Percentiles rank a stretch among this genome's conserved stretches.
Evolutionary conservation across 805 yeast genomes (phyloP).

Genomic region (Blastobotrys americana): DNA sequence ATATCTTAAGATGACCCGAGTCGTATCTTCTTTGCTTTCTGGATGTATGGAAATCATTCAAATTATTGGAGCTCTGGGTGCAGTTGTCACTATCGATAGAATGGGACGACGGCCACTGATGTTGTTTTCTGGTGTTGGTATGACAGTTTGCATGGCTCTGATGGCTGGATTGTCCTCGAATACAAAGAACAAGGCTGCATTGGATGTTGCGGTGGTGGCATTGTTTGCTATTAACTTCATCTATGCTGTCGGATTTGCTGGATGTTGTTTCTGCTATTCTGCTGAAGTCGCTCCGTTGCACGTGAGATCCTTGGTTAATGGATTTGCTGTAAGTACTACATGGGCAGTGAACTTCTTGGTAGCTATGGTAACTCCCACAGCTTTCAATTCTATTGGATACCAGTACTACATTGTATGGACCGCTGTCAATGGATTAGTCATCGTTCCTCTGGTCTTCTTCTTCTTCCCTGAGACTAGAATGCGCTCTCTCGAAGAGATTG

Average conservation of each 20-base stretch:
- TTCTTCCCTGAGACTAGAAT: conserved; percentile 72
- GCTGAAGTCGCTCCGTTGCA: conserved; percentile 49
- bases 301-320: conserved; percentile 41
- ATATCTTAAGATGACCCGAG: conserved; percentile 9
- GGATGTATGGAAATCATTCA: conserved; percentile 27
- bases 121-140: conserved; percentile 63
- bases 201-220: conserved; percentile 16
- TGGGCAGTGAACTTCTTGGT: conserved; percentile 52
- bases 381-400: conserved; percentile 43
- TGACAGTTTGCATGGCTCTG: conserved; percentile 32
- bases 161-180: conserved; percentile 15
- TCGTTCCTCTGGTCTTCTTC: conserved; percentile 38
- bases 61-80: conserved; percentile 6
- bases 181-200: conserved; percentile 8
- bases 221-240: conserved; percentile 13
- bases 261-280: conserved; percentile 34
- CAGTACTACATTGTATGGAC: conserved; percentile 55
- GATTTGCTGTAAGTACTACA: conserved; percentile 40
- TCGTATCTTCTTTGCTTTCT: conserved; percentile 26
- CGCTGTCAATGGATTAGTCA: conserved; percentile 27
- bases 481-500: conserved; percentile 65
- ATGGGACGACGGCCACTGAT: conserved; percentile 64
- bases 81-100: conserved; percentile 9
- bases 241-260: conserved; percentile 15
- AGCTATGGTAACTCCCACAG: conserved; percentile 47